phyloP scores from a whole-genome alignment of 23 red algal genomes.

The Pyropia yezoensis region DNA sequence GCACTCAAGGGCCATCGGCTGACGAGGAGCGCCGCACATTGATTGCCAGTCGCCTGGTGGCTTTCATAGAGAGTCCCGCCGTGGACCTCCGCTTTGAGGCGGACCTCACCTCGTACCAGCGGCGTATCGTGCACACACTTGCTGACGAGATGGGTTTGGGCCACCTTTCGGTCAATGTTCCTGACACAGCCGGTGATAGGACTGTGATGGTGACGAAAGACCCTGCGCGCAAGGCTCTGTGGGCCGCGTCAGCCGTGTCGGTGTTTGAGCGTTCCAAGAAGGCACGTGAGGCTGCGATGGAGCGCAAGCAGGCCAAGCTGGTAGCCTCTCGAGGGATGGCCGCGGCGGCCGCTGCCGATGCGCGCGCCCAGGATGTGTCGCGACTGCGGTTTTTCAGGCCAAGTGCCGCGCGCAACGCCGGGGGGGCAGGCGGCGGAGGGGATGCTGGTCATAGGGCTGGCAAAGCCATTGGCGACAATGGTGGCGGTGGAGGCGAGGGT shows the following conservation, averaged over 20 bases:
- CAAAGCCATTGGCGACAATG: no score
- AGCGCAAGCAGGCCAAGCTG: no score
- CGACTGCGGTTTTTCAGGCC: no score
- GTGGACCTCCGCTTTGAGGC: conserved; percentile 41
- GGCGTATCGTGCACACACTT: conserved; percentile 25
- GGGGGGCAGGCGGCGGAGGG: no score
- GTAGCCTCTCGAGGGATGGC: no score
- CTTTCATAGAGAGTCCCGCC: not conserved
- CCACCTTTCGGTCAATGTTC: conserved; percentile 17
- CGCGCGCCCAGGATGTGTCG: no score
- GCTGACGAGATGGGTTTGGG: conserved; percentile 29
- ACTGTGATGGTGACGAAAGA: conserved; percentile 38
- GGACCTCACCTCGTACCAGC: conserved; percentile 32
- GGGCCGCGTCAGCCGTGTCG: conserved; percentile 17
- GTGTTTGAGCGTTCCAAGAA: conserved; percentile 5
- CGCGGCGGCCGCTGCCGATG: no score
- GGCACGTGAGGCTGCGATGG: not conserved
- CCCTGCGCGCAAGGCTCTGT: conserved; percentile 18
- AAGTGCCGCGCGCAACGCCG: no score
- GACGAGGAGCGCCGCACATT: no score
- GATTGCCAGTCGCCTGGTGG: not conserved
- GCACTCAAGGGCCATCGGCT: no score
- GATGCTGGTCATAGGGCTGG: no score
- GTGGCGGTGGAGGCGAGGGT: not conserved
- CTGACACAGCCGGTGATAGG: conserved; percentile 18